These are phyloP conservation scores for Kuraishia capsulata DNA, from an alignment of 805 yeast genomes.

Conservation along the genomic window DNA sequence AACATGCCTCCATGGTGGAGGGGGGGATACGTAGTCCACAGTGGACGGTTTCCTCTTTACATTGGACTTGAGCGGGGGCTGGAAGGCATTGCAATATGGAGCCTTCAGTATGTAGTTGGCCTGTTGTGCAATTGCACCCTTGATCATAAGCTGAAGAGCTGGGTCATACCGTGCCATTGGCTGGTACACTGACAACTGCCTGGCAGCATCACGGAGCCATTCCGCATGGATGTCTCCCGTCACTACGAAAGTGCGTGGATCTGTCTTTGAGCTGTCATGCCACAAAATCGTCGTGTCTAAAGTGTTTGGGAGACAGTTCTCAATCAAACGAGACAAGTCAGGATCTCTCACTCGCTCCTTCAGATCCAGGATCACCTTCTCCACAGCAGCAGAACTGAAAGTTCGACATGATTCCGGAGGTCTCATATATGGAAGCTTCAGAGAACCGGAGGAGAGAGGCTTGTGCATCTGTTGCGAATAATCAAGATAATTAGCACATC, in stretches of 20 bases:
- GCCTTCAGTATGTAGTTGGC: constrained; percentile 49
- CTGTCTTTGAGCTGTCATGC: constrained; percentile 30
- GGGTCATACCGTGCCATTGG: constrained; percentile 46
- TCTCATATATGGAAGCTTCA: constrained; percentile 61
- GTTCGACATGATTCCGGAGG: constrained; percentile 70
- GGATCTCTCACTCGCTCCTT: constrained; percentile 39
- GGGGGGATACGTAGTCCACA: constrained; percentile 58
- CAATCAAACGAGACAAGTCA: constrained; percentile 68
- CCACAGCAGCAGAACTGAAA: constrained; percentile 55
- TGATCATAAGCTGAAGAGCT: constrained; percentile 39
- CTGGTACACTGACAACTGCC: constrained; percentile 73
- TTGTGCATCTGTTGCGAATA: constrained; percentile 46
- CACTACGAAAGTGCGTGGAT: constrained; percentile 65
- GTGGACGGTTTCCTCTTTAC: constrained; percentile 42
- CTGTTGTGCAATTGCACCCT: constrained; percentile 79
- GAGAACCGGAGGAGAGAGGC: constrained; percentile 51
- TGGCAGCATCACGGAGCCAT: constrained; percentile 83
- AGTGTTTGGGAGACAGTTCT: constrained; percentile 81
- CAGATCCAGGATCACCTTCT: constrained; percentile 45
- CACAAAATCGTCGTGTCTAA: constrained; percentile 80
- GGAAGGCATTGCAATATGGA: constrained; percentile 90
- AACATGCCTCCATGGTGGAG: constrained; percentile 60
- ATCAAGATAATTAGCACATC: constrained; percentile 55
- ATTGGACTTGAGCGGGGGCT: constrained; percentile 58
- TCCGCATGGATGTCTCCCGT: constrained; percentile 94